Evolutionary conservation across 805 yeast genomes (phyloP).

Genomic region (Ogataea zsoltii): DNA sequence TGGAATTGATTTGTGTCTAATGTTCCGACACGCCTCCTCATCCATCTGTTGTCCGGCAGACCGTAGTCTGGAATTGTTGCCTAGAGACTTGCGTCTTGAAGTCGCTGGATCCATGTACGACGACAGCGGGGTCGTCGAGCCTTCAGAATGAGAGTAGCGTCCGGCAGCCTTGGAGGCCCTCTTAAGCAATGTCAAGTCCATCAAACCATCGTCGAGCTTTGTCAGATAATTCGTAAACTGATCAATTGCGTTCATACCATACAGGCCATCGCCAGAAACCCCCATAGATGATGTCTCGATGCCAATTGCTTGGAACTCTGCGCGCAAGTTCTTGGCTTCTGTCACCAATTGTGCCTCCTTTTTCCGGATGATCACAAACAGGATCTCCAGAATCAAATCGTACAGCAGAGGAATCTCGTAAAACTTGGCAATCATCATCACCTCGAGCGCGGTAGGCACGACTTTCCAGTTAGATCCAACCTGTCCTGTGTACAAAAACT

Average conservation of each 20-base stretch:
- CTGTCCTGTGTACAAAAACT: slow-evolving; percentile 77
- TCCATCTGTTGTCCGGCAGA: neutral
- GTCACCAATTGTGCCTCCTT: slow-evolving; percentile 55
- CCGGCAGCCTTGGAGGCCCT: slow-evolving; percentile 41
- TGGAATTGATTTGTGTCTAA: neutral
- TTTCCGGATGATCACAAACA: slow-evolving; percentile 68
- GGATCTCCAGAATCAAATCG: slow-evolving; percentile 65
- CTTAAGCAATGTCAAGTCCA: slow-evolving; percentile 55
- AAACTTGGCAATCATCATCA: slow-evolving; percentile 60
- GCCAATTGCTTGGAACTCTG: slow-evolving; percentile 15
- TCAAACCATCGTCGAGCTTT: slow-evolving; percentile 64
- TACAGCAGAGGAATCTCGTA: slow-evolving; percentile 70
- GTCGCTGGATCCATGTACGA: neutral
- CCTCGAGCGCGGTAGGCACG: slow-evolving; percentile 66
- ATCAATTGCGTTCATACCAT: slow-evolving; percentile 35
- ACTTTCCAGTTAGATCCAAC: slow-evolving; percentile 75
- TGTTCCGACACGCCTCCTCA: neutral
- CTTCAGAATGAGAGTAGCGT: slow-evolving; percentile 16
- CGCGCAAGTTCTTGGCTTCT: slow-evolving; percentile 39
- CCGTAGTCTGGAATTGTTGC: slow-evolving; percentile 1
- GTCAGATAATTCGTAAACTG: slow-evolving; percentile 57
- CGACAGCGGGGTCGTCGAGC: slow-evolving; percentile 3
- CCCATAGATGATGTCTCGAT: slow-evolving; percentile 6
- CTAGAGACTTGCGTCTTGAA: slow-evolving; percentile 3
- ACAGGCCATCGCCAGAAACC: slow-evolving; percentile 15